A percentile compares a stretch with the other conserved stretches of the same genome.
Conservation (phyloP, 345 rosid genomes). For the Moricandia arvensis region DNA sequence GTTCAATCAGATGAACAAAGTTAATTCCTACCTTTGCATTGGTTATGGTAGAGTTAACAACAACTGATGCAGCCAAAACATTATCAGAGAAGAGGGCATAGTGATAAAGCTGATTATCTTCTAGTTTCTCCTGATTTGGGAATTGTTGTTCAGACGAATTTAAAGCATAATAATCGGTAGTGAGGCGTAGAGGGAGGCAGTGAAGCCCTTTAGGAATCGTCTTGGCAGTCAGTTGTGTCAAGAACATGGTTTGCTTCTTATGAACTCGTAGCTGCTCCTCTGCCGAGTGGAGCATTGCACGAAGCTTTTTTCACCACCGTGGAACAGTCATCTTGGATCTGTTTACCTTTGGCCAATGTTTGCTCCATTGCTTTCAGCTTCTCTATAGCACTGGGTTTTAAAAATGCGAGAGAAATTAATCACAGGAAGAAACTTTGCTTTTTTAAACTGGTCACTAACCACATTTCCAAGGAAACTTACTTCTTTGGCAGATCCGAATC, state of each 20-base stretch:
- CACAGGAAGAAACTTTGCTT: neutral
- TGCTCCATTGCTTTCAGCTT: conserved; percentile 85
- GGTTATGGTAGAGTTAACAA: conserved; percentile 80
- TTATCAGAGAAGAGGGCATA: conserved; percentile 96
- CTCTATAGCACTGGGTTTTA: conserved; percentile 60
- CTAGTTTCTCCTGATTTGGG: conserved; percentile 69
- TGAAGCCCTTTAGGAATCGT: conserved; percentile 97
- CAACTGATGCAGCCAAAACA: conserved; percentile 87
- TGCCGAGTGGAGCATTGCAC: conserved; percentile 94
- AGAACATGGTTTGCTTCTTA: conserved; percentile 86
- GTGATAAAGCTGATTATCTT: conserved; percentile 69
- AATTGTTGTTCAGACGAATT: conserved; percentile 65
- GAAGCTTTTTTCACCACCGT: conserved; percentile 78
- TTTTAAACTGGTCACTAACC: neutral
- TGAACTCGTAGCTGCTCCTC: conserved; percentile 97
- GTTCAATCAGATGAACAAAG: conserved; percentile 2
- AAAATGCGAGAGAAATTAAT: conserved; percentile 14
- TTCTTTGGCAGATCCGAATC: conserved; percentile 77
- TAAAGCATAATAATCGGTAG: conserved; percentile 68
- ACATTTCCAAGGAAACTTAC: conserved; percentile 43
- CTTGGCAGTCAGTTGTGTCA: conserved; percentile 95
- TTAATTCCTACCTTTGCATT: conserved; percentile 68
- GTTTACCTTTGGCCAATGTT: conserved; percentile 76
- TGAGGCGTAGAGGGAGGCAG: conserved; percentile 94
- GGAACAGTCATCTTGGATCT: conserved; percentile 89